Percentiles rank a stretch among this genome's conserved stretches.
These are phyloP conservation scores for Cutaneotrichosporon sp. DNA, from an alignment of 1,284 basidiomycete species.

Conservation along the genomic window DNA sequence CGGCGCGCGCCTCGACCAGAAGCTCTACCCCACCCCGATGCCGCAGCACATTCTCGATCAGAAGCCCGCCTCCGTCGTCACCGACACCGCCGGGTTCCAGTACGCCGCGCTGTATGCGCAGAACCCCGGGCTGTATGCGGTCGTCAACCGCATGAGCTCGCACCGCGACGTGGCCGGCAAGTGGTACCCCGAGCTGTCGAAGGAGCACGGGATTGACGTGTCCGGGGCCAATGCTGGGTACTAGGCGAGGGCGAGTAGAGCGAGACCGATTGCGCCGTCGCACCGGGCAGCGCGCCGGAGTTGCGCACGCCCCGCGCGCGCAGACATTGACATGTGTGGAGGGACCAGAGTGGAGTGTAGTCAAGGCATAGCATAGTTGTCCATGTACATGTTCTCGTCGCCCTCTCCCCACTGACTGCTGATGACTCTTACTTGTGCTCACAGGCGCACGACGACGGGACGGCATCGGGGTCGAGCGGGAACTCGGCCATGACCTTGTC, in stretches of 20 bases:
- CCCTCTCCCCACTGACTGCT: neutral
- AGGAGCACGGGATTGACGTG: conserved; percentile 21
- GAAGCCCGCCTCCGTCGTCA: conserved; percentile 21
- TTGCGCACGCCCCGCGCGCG: too few relatives aligned
- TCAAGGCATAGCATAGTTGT: too few relatives aligned
- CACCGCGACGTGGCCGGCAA: conserved; percentile 25
- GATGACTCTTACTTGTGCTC: neutral
- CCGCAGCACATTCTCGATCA: conserved; percentile 19
- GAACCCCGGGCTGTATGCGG: conserved; percentile 20
- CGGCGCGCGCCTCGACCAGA: conserved; percentile 19
- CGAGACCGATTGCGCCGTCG: too few relatives aligned
- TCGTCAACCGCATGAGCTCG: conserved; percentile 22
- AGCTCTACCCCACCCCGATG: conserved; percentile 16
- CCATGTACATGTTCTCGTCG: too few relatives aligned
- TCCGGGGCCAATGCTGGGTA: conserved; percentile 13
- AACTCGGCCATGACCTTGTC: conserved; percentile 7
- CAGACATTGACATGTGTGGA: too few relatives aligned
- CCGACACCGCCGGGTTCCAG: conserved; percentile 27
- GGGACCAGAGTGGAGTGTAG: too few relatives aligned
- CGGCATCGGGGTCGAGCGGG: neutral
- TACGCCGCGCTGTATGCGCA: conserved; percentile 23
- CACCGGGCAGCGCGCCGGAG: too few relatives aligned
- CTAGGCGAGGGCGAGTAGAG: conserved; percentile 4
- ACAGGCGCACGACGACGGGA: neutral
- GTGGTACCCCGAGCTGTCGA: conserved; percentile 22